Conservation (phyloP, 1,139 yeast genomes). For the Taiozyma sp. region DNA sequence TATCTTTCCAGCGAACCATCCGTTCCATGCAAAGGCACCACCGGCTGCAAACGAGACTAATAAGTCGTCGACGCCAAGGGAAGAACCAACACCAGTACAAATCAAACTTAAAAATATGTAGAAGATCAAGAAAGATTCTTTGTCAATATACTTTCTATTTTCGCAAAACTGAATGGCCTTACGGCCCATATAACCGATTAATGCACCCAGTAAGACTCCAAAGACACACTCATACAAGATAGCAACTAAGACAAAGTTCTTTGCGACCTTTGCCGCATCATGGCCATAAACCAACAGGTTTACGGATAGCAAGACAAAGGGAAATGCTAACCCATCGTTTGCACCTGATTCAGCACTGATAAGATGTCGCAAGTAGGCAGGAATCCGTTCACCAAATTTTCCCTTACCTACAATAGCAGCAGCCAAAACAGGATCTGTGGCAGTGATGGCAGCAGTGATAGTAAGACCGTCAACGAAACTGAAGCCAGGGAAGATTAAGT, state of each 20-base stretch:
- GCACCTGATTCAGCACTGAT: conserved; percentile 37
- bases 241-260: conserved; percentile 32
- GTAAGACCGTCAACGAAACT: conserved; percentile 31
- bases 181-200: conserved; percentile 28
- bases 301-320: conserved; percentile 32
- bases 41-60: conserved; percentile 31
- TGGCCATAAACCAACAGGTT: conserved; percentile 26
- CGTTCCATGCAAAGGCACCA: conserved; percentile 27
- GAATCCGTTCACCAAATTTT: conserved; percentile 34
- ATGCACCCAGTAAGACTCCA: conserved; percentile 29
- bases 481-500: conserved; percentile 28
- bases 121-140: conserved; percentile 23
- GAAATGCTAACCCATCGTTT: conserved; percentile 37
- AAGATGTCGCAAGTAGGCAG: conserved; percentile 25
- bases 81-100: conserved; percentile 31
- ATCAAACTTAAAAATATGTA: conserved; percentile 23
- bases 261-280: conserved; percentile 23
- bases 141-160: conserved; percentile 20
- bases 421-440: conserved; percentile 40
- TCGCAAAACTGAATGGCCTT: conserved; percentile 24
- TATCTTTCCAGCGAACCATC: conserved; percentile 28
- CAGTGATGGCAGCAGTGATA: conserved; percentile 37
- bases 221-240: conserved; percentile 30
- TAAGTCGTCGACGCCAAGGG: conserved; percentile 34
- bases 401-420: conserved; percentile 38